Evolutionary conservation across 345 rosid species (phyloP).

Genomic region (Moricandia arvensis): DNA sequence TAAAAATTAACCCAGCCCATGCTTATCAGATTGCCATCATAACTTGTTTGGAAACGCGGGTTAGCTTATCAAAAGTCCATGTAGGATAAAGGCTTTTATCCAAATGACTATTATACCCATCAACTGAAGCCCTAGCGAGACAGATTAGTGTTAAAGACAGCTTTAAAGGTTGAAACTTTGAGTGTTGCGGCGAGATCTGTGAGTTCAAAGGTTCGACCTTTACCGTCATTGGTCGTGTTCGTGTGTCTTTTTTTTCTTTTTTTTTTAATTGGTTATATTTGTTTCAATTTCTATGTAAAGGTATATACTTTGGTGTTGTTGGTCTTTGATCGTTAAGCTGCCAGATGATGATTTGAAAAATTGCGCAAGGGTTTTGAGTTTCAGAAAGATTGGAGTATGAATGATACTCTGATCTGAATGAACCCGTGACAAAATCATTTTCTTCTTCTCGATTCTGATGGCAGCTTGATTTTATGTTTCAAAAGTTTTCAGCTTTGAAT

Average conservation of each 20-base stretch:
- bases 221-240: neutral
- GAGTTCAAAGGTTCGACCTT: neutral
- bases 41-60: constrained; percentile 18
- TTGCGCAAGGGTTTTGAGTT: constrained; percentile 46
- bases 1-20: too few species aligned
- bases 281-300: neutral
- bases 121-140: constrained; percentile 7
- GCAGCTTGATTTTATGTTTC: constrained; percentile 10
- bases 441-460: constrained; percentile 27
- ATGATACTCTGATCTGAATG: constrained; percentile 14
- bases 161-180: neutral
- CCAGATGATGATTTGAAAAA: constrained; percentile 32
- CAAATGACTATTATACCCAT: constrained; percentile 30
- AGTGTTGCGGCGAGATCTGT: constrained; percentile 15
- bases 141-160: neutral
- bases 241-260: too few species aligned
- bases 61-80: constrained; percentile 1
- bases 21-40: too few species aligned
- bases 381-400: neutral
- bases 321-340: constrained; percentile 25
- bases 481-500: neutral
- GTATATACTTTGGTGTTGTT: neutral
- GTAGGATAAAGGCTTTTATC: neutral
- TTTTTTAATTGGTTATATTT: neutral
- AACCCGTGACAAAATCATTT: constrained; percentile 30